A percentile compares a stretch with the other conserved stretches of the same genome.
Evolutionary conservation across 441 rosid species (phyloP).

Genomic region (Pelargonium fulgidum): DNA sequence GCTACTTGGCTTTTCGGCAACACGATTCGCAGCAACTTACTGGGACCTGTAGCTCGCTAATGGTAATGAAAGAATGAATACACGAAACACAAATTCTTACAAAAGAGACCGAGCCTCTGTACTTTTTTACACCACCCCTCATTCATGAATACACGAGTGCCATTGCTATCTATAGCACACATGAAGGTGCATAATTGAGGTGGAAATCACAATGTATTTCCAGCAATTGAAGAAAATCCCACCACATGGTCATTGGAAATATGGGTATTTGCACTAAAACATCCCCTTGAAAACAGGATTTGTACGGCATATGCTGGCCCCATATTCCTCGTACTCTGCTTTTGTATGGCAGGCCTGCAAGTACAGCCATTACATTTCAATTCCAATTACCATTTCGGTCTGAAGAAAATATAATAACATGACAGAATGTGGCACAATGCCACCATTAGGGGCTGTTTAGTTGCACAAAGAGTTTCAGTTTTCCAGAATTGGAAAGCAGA

Average conservation of each 20-base stretch:
- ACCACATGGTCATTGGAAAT: conserved; percentile 20
- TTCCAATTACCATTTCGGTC: not conserved
- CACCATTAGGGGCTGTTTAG: not conserved
- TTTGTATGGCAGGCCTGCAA: conserved; percentile 36
- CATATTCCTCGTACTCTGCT: conserved; percentile 8
- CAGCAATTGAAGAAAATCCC: conserved; percentile 14
- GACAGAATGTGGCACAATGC: not conserved
- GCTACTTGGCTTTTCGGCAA: conserved; percentile 19
- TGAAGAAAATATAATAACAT: not conserved
- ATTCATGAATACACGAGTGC: not conserved
- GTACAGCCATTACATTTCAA: conserved; percentile 11
- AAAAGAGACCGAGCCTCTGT: conserved; percentile 18
- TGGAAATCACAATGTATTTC: conserved; percentile 18
- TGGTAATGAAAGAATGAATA: conserved; percentile 36
- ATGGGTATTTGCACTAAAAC: conserved; percentile 4
- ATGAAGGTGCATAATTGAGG: conserved; percentile 22
- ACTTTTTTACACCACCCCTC: conserved; percentile 27
- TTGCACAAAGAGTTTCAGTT: too few relatives aligned
- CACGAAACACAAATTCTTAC: conserved; percentile 20
- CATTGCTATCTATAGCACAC: not conserved
- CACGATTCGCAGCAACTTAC: conserved; percentile 23
- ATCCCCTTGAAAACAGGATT: conserved; percentile 10
- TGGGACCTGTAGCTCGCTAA: conserved; percentile 24
- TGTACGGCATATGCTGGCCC: conserved; percentile 2
- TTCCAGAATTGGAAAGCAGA: too few relatives aligned